Evolutionary conservation across 2,329 filamentous ascomycete genomes (phyloP), one percentile per base, ranked within the genome.

Genomic region (Colletotrichum echinochloae): DNA sequence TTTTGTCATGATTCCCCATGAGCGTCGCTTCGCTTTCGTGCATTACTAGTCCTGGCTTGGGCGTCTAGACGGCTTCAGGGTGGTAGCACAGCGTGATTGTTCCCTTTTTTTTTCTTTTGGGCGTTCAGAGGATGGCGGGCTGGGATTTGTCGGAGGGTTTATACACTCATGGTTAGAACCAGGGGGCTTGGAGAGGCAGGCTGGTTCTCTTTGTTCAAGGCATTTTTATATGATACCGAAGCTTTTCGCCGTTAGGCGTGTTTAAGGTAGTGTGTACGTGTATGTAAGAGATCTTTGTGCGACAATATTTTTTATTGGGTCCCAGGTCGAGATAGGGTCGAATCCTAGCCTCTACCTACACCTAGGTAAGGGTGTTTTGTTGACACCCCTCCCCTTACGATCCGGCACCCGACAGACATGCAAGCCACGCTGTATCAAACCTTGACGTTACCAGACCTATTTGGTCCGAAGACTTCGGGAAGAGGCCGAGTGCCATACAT

Each of bases 1-100:
- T 59, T 60, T 63, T 52, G 30, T 49, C 37, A 41, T 69, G 68
- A 68, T 71, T 71, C 66, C 69, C 59, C 37, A 59, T 26, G 65
- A 65, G 60, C 69, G 48, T 48, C 39, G 44, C 60, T 49, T 69
- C 60, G n/a, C 12, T 49, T 60, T 69, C 28, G 39, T 60, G 37
- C 18, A 35, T 44, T 66, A 49, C 63, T 66, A 56, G 67, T 30
- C 39, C 23, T 35, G 63, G 59, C 46, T 63, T 55, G 56, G 65
- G 60, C 48, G 60, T 35, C 44, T 59, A n/a, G n/a, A n/a, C n/a
- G 51, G 68, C 26, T 60, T 65, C 48, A 59, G 35, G 57, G 26
- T 37, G 57, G 37, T 49, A 64, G 59, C 68, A 62, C 59, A 63
- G 64, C 68, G 68, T 70, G 23, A 18, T 52, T 62, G 3, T 30